A percentile compares a stretch with the other conserved stretches of the same genome.
These are phyloP conservation scores for Friedmanniomyces endolithicus DNA, from an alignment of 495 filamentous ascomycete species.

Conservation along the genomic window DNA sequence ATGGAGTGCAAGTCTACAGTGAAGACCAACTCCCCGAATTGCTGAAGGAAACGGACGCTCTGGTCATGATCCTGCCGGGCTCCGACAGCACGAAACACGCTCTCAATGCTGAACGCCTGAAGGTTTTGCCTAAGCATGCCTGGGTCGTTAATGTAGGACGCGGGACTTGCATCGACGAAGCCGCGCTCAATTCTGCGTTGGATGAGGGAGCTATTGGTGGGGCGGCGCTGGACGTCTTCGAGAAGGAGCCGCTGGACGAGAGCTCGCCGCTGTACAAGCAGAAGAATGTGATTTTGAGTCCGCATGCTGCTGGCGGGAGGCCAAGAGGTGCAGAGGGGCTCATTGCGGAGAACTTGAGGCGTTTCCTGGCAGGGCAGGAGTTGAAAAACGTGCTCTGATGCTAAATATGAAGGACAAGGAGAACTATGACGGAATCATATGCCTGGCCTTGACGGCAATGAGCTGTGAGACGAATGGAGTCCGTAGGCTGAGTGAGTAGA, in stretches of 20 bases:
- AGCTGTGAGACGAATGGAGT: too few species aligned
- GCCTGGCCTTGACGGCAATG: too few species aligned
- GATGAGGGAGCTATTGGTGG: constrained; percentile 51
- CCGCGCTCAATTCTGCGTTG: constrained; percentile 48
- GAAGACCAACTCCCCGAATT: constrained; percentile 13
- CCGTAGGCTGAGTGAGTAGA: too few species aligned
- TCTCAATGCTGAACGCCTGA: constrained; percentile 14
- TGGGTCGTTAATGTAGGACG: constrained; percentile 19
- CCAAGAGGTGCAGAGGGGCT: constrained; percentile 42
- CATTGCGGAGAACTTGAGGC: constrained; percentile 41
- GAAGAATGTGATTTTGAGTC: constrained; percentile 14
- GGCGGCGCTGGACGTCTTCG: constrained; percentile 68
- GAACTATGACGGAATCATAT: too few species aligned
- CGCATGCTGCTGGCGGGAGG: constrained; percentile 33
- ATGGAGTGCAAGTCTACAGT: constrained; percentile 34
- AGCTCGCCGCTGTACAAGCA: constrained; percentile 12
- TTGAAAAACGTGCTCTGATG: constrained; percentile 40
- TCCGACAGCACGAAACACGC: constrained; percentile 16
- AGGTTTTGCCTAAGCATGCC: constrained; percentile 16
- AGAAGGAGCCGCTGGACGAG: constrained; percentile 55
- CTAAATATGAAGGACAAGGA: background rate
- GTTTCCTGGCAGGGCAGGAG: constrained; percentile 41
- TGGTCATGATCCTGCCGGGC: constrained; percentile 20
- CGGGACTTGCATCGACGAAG: constrained; percentile 42
- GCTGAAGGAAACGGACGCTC: constrained; percentile 14